These are phyloP conservation scores for Pleurotus pulmonarius DNA, from an alignment of 768 basidiomycete species.

Conservation along the genomic window DNA sequence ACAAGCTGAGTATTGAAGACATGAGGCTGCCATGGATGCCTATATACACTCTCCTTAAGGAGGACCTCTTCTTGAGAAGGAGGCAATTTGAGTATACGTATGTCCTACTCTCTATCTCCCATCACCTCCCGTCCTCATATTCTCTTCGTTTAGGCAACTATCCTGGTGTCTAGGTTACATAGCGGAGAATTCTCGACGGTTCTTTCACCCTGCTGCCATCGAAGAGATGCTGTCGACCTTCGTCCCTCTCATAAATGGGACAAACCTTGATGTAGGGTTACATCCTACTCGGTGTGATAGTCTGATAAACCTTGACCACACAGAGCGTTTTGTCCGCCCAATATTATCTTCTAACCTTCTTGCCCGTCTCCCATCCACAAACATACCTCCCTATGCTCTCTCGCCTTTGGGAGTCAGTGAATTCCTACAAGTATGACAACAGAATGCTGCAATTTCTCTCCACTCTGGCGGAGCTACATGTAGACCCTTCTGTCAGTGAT, in stretches of 20 bases:
- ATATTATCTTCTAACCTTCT: slow-evolving; percentile 81
- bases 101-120: slow-evolving; percentile 17
- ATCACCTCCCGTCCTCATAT: slow-evolving; percentile 8
- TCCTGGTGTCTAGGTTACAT: slow-evolving; percentile 76
- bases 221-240: slow-evolving; percentile 88
- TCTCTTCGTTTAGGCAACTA: slow-evolving; percentile 45
- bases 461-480: slow-evolving; percentile 74
- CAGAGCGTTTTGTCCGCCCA: slow-evolving; percentile 78
- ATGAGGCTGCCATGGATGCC: slow-evolving; percentile 82
- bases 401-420: slow-evolving; percentile 84
- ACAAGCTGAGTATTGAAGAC: slow-evolving; percentile 73
- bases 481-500: slow-evolving; percentile 73
- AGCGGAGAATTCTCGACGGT: slow-evolving; percentile 64
- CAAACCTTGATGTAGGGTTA: slow-evolving; percentile 55
- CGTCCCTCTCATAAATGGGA: slow-evolving; percentile 74
- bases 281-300: neutral
- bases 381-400: slow-evolving; percentile 81
- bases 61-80: slow-evolving; percentile 74
- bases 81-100: slow-evolving; percentile 79
- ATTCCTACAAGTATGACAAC: slow-evolving; percentile 88
- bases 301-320: slow-evolving; percentile 9
- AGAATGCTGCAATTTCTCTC: slow-evolving; percentile 84
- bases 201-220: slow-evolving; percentile 86
- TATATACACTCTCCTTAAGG: slow-evolving; percentile 64
- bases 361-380: slow-evolving; percentile 83